Evolutionary conservation across 2,329 filamentous ascomycete genomes (phyloP).

Genomic region (Colletotrichum kahawae): DNA sequence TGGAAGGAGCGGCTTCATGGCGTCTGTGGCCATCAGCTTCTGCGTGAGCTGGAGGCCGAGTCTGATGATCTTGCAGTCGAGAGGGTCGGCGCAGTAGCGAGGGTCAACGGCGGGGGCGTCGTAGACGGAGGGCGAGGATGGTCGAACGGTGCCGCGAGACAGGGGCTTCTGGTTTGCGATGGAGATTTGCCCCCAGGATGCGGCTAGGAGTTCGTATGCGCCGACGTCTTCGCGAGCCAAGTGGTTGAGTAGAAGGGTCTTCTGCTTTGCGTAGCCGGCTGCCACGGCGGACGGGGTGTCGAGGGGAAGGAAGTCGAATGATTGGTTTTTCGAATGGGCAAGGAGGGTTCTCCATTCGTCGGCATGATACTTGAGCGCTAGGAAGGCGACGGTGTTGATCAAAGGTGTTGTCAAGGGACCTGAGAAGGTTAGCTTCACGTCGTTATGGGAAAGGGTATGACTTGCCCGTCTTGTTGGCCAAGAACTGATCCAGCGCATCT

Average conservation of each 20-base stretch:
- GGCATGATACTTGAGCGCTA: slow-evolving; percentile 26
- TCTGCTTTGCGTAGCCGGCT: slow-evolving; percentile 41
- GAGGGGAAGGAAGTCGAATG: slow-evolving; percentile 22
- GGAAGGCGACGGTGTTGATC: slow-evolving; percentile 33
- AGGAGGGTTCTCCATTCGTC: slow-evolving; percentile 24
- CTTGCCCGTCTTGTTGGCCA: slow-evolving; percentile 11
- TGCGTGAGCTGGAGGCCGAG: slow-evolving; percentile 29
- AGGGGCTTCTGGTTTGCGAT: slow-evolving; percentile 42
- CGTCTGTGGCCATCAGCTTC: slow-evolving; percentile 30
- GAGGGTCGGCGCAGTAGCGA: slow-evolving; percentile 45
- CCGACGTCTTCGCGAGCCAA: slow-evolving; percentile 27
- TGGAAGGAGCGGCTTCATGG: slow-evolving; percentile 24
- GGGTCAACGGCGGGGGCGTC: slow-evolving; percentile 45
- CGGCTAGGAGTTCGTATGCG: slow-evolving; percentile 33
- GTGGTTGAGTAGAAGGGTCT: slow-evolving; percentile 27
- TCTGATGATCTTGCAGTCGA: slow-evolving; percentile 38
- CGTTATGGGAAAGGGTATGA: not conserved
- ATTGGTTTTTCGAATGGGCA: slow-evolving; percentile 27
- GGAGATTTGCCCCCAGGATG: slow-evolving; percentile 35
- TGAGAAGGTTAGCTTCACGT: not conserved
- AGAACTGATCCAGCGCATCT: not conserved
- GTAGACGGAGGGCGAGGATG: slow-evolving; percentile 41
- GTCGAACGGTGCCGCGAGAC: slow-evolving; percentile 47
- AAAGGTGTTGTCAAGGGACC: slow-evolving; percentile 26
- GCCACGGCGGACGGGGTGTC: slow-evolving; percentile 36